These are phyloP conservation scores for Monosporascus sp. DNA, from an alignment of 2,329 filamentous ascomycete species.

Conservation along the genomic window DNA sequence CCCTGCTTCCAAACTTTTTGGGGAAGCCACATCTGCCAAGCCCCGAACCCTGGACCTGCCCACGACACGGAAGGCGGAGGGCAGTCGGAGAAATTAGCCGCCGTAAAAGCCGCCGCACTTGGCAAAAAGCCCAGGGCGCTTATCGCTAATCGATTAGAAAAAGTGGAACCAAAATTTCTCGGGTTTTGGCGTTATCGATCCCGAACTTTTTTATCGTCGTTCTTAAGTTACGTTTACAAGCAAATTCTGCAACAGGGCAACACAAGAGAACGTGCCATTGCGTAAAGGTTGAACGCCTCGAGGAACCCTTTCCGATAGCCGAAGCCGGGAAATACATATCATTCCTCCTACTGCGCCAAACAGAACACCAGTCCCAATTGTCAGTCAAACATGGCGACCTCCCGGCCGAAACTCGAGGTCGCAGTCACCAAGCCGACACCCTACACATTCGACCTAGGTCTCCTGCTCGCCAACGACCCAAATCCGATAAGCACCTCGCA, in stretches of 20 bases:
- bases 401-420: constrained; percentile 24
- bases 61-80: too few species aligned
- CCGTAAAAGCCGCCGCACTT: too few species aligned
- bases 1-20: neutral
- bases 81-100: neutral
- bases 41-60: too few species aligned
- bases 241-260: neutral
- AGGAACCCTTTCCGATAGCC: too few species aligned
- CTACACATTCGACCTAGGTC: constrained; percentile 43
- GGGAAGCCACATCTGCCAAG: neutral
- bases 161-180: constrained; percentile 14
- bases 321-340: too few species aligned
- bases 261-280: neutral
- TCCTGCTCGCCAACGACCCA: constrained; percentile 80
- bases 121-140: too few species aligned
- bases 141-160: constrained; percentile 21
- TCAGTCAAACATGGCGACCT: constrained; percentile 14
- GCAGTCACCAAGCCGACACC: constrained; percentile 24
- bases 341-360: neutral
- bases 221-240: neutral
- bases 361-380: neutral
- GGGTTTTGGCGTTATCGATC: neutral
- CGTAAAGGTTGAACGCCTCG: too few species aligned
- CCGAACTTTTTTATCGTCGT: constrained; percentile 1
- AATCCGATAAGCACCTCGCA: constrained; percentile 54